Conservation (phyloP, 1,139 yeast species). For the Candida glucosophila region DNA sequence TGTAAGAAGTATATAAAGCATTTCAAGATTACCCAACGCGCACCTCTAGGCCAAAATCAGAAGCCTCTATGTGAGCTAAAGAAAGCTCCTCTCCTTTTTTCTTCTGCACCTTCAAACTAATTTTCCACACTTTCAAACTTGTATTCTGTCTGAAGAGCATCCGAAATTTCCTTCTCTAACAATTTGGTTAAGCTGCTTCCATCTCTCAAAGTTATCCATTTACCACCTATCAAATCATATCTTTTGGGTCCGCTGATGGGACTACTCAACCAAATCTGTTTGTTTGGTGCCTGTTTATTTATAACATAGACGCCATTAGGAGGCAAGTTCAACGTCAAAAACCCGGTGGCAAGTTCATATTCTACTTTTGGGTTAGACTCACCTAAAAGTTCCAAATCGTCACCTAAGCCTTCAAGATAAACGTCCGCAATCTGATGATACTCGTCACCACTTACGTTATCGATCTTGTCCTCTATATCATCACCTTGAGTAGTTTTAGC, state of each 20-base stretch:
- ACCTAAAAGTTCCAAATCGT: constrained; percentile 53
- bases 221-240: constrained; percentile 46
- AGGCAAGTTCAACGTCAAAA: constrained; percentile 60
- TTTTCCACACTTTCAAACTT: constrained; percentile 16
- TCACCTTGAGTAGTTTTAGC: constrained; percentile 43
- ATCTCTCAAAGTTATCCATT: constrained; percentile 59
- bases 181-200: constrained; percentile 38
- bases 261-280: constrained; percentile 87
- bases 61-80: too few relatives aligned
- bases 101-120: too few relatives aligned
- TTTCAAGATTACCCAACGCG: too few relatives aligned
- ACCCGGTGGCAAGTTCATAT: constrained; percentile 80
- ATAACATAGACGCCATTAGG: constrained; percentile 75
- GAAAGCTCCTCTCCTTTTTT: too few relatives aligned
- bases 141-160: constrained; percentile 24
- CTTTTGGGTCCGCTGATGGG: constrained; percentile 89
- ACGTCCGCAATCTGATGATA: constrained; percentile 54
- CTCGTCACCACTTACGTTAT: constrained; percentile 33
- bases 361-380: constrained; percentile 57
- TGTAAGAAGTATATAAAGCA: too few relatives aligned
- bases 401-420: constrained; percentile 57
- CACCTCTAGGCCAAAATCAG: too few relatives aligned
- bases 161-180: constrained; percentile 38
- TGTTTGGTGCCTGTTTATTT: constrained; percentile 90
- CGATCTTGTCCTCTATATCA: constrained; percentile 41